Evolutionary conservation across 2,329 filamentous ascomycete genomes (phyloP).

Genomic region (Gaeumannomyces tritici): DNA sequence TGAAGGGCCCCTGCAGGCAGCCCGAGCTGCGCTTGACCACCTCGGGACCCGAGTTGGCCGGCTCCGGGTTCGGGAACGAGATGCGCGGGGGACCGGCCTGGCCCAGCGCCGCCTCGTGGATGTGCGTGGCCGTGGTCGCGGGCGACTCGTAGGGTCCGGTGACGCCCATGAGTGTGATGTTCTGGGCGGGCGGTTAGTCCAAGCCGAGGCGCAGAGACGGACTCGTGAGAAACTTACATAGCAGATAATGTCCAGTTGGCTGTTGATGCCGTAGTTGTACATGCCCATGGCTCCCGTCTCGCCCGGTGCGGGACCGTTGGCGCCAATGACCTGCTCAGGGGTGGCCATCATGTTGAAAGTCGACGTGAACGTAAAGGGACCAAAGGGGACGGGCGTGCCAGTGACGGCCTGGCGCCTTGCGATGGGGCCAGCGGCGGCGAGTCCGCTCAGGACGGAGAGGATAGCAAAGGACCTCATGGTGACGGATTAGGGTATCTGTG

Average conservation of each 20-base stretch:
- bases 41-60: constrained; percentile 18
- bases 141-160: constrained; percentile 32
- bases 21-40: constrained; percentile 12
- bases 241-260: constrained; percentile 18
- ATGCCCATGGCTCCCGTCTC: constrained; percentile 30
- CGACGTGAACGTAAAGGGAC: constrained; percentile 28
- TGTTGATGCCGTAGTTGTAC: constrained; percentile 39
- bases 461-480: constrained; percentile 1
- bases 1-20: constrained; percentile 28
- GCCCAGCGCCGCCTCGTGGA: constrained; percentile 34
- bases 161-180: constrained; percentile 37
- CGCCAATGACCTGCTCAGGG: constrained; percentile 35
- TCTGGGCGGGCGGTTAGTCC: constrained; percentile 13
- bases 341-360: constrained; percentile 33
- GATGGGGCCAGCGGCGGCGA: constrained; percentile 4
- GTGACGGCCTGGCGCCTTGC: neutral
- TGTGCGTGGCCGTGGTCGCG: constrained; percentile 37
- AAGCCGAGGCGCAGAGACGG: too few relatives aligned
- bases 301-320: constrained; percentile 19
- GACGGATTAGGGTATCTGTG: neutral
- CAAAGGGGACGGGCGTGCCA: neutral
- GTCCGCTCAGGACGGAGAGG: constrained; percentile 2
- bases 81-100: constrained; percentile 33
- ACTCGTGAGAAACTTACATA: constrained; percentile 11
- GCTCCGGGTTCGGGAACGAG: constrained; percentile 33